phyloP scores from a whole-genome alignment of 2,329 filamentous ascomycete genomes.

The Stemphylium beticola region DNA sequence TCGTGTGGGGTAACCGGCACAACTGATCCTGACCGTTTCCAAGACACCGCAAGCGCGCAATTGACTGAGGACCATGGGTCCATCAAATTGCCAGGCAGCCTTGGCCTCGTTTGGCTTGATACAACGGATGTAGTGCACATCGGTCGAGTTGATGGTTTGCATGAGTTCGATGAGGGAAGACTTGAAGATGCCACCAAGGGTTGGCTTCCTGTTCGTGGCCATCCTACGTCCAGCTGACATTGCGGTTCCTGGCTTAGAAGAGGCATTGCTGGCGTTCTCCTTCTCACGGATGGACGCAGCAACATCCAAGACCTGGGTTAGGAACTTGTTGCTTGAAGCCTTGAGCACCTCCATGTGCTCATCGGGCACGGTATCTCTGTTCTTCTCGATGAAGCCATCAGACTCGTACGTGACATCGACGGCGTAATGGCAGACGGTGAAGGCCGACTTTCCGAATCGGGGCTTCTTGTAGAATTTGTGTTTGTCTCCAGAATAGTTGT shows the following conservation, averaged over 20 bases:
- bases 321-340: conserved; percentile 82
- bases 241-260: conserved; percentile 73
- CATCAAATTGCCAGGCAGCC: conserved; percentile 96
- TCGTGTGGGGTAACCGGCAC: conserved; percentile 92
- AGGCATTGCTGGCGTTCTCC: conserved; percentile 66
- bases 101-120: conserved; percentile 99
- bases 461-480: conserved; percentile 99
- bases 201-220: conserved; percentile 94
- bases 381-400: conserved; percentile 99
- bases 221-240: conserved; percentile 78
- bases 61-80: conserved; percentile 97
- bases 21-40: conserved; percentile 96
- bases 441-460: conserved; percentile 93
- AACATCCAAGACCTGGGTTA: conserved; percentile 82
- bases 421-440: conserved; percentile 98
- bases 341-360: conserved; percentile 95
- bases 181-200: conserved; percentile 97
- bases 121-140: conserved; percentile 98
- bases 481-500: conserved; percentile 89
- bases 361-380: conserved; percentile 96
- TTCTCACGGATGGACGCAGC: conserved; percentile 89
- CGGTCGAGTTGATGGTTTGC: conserved; percentile 95
- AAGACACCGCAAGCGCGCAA: conserved; percentile 97
- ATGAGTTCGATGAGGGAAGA: conserved; percentile 98
- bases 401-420: conserved; percentile 98